Evolutionary conservation across 2,329 filamentous ascomycete species (phyloP).

Genomic region (Lasiodiplodia theobromae): DNA sequence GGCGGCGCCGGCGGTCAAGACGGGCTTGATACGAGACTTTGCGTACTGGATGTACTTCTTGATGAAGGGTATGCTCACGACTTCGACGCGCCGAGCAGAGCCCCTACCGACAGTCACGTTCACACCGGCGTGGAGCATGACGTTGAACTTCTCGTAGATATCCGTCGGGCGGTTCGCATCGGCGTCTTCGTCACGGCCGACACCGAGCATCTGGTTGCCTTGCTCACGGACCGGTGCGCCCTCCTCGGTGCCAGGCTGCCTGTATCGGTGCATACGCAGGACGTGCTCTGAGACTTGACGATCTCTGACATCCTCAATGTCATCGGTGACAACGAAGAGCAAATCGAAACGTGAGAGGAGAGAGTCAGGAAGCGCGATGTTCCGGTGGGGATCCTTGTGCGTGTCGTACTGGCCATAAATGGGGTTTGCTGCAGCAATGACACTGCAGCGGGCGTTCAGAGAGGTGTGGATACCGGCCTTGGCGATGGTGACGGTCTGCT

Average conservation of each 20-base stretch:
- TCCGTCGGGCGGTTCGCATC: constrained; percentile 80
- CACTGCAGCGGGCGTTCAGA: constrained; percentile 93
- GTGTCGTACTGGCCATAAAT: constrained; percentile 98
- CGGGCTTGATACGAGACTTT: constrained; percentile 87
- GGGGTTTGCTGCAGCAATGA: constrained; percentile 94
- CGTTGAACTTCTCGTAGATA: constrained; percentile 94
- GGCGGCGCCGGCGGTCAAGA: constrained; percentile 88
- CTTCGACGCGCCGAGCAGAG: constrained; percentile 78
- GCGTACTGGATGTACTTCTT: constrained; percentile 99
- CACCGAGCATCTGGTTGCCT: constrained; percentile 80
- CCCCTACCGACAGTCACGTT: constrained; percentile 77
- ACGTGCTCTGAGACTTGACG: constrained; percentile 95
- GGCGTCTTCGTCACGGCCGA: constrained; percentile 80
- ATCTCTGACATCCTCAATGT: constrained; percentile 93
- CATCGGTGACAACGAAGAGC: constrained; percentile 95
- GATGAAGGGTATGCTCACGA: constrained; percentile 95
- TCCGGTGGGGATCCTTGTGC: constrained; percentile 98
- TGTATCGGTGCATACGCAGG: constrained; percentile 94
- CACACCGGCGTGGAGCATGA: constrained; percentile 93
- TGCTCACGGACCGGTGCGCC: constrained; percentile 93
- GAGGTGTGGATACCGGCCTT: constrained; percentile 99
- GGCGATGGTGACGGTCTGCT: constrained; percentile 98
- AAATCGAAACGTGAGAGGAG: constrained; percentile 98
- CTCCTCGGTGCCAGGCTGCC: constrained; percentile 90
- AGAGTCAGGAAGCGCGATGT: constrained; percentile 96